A percentile compares a stretch with the other conserved stretches of the same genome.
Conservation (phyloP, 1,139 yeast species). For the Lodderomyces theae region DNA sequence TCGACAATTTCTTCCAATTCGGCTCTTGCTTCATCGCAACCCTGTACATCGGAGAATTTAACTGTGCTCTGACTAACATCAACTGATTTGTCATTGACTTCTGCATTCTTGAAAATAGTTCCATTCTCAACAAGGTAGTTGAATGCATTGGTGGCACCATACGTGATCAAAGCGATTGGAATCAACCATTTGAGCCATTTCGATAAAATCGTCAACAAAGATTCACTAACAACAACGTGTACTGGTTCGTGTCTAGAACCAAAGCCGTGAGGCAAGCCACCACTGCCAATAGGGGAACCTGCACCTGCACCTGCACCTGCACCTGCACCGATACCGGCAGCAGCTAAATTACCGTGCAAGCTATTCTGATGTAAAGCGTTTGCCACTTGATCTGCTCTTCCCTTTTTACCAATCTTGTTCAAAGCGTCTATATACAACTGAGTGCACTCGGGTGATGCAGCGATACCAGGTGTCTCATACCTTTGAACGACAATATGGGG, state of each 20-base stretch:
- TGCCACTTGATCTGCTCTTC: slow-evolving; percentile 68
- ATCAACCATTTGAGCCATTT: slow-evolving; percentile 90
- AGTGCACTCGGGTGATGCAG: slow-evolving; percentile 74
- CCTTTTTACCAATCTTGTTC: slow-evolving; percentile 69
- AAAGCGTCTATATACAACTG: slow-evolving; percentile 77
- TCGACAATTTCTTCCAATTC: slow-evolving; percentile 97
- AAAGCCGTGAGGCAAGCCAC: slow-evolving; percentile 35
- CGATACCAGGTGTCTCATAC: slow-evolving; percentile 88
- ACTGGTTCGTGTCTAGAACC: slow-evolving; percentile 70
- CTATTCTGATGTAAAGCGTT: slow-evolving; percentile 21
- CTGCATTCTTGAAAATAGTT: slow-evolving; percentile 73
- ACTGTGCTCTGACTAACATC: slow-evolving; percentile 88
- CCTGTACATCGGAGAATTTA: slow-evolving; percentile 88
- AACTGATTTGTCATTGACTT: slow-evolving; percentile 70
- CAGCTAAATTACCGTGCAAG: slow-evolving; percentile 10
- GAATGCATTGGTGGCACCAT: slow-evolving; percentile 73
- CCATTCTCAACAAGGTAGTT: slow-evolving; percentile 83
- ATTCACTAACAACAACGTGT: slow-evolving; percentile 86
- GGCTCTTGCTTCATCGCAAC: slow-evolving; percentile 97
- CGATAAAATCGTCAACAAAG: slow-evolving; percentile 70
- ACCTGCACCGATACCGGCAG: too few species aligned
- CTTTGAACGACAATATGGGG: slow-evolving; percentile 93
- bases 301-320: slow-evolving; percentile 9
- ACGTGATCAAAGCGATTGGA: slow-evolving; percentile 70
- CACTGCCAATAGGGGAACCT: slow-evolving; percentile 13